Conservation (phyloP, 1,284 basidiomycete genomes). For the Malassezia brasiliensis region DNA sequence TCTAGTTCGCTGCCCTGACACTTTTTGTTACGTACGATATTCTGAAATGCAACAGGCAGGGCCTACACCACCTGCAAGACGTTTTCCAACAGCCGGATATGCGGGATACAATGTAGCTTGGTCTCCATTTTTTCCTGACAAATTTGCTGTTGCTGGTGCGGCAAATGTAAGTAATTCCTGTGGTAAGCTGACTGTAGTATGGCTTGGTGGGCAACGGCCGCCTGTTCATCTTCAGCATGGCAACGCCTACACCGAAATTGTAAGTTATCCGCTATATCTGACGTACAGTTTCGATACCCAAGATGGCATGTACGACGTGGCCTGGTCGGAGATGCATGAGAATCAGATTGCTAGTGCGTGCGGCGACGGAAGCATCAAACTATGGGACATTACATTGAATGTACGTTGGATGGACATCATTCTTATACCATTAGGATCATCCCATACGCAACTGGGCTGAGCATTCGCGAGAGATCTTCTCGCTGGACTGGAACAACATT, state of each 20-base stretch:
- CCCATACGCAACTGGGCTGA: constrained; percentile 89
- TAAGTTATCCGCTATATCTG: not conserved
- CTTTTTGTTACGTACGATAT: not conserved
- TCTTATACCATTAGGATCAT: constrained; percentile 57
- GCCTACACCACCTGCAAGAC: not conserved
- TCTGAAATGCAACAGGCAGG: constrained; percentile 9
- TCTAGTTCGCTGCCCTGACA: too few species aligned
- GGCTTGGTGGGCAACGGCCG: constrained; percentile 84
- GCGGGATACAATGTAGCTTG: constrained; percentile 79
- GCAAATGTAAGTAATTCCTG: constrained; percentile 57
- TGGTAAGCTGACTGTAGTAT: constrained; percentile 51
- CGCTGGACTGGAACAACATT: constrained; percentile 93
- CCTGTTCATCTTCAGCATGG: constrained; percentile 23
- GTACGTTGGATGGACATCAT: constrained; percentile 52
- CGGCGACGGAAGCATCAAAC: constrained; percentile 78
- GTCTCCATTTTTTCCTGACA: constrained; percentile 78
- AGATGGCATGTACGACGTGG: constrained; percentile 81
- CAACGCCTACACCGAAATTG: not conserved
- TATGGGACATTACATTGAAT: constrained; percentile 83
- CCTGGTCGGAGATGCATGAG: constrained; percentile 88
- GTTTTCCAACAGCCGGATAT: constrained; percentile 52
- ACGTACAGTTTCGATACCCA: constrained; percentile 73
- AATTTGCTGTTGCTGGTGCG: constrained; percentile 74
- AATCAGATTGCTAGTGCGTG: constrained; percentile 81
- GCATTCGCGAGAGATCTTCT: constrained; percentile 81